phyloP scores from a whole-genome alignment of 73 alveolate species.

The Symbiodinium pilosum region DNA sequence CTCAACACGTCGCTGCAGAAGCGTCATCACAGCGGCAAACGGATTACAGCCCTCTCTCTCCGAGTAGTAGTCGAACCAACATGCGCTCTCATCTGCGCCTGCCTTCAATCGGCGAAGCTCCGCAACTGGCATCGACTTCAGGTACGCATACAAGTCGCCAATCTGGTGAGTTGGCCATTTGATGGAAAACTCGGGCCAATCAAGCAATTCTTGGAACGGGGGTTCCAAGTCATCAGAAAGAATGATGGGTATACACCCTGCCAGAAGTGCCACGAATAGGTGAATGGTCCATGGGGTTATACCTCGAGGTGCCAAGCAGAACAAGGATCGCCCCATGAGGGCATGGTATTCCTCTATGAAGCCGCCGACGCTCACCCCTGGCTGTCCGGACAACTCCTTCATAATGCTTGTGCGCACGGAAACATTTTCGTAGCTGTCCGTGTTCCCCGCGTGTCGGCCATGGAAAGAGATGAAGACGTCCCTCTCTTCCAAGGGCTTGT shows the following conservation, averaged over 20 bases:
- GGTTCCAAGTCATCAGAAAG: slow-evolving; percentile 82
- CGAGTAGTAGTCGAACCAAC: slow-evolving; percentile 79
- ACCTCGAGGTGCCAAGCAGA: slow-evolving; percentile 89
- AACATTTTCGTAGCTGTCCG: slow-evolving; percentile 74
- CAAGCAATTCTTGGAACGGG: slow-evolving; percentile 64
- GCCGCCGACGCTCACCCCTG: slow-evolving; percentile 90
- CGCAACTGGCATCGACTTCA: slow-evolving; percentile 15
- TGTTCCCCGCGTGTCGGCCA: slow-evolving; percentile 67
- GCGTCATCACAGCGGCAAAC: slow-evolving; percentile 28
- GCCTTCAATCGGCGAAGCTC: slow-evolving; percentile 28
- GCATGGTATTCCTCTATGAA: slow-evolving; percentile 71
- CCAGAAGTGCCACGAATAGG: slow-evolving; percentile 60
- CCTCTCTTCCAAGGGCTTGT: slow-evolving; percentile 27
- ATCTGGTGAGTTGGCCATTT: slow-evolving; percentile 39
- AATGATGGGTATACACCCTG: slow-evolving; percentile 66
- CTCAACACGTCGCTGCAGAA: slow-evolving; percentile 60
- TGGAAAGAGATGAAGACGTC: slow-evolving; percentile 61
- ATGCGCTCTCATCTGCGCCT: slow-evolving; percentile 8
- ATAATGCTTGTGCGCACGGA: slow-evolving; percentile 68
- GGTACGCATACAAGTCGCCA: slow-evolving; percentile 29
- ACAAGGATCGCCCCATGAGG: slow-evolving; percentile 76
- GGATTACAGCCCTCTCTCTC: slow-evolving; percentile 12
- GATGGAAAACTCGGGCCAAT: slow-evolving; percentile 81
- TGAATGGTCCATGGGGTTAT: slow-evolving; percentile 94
- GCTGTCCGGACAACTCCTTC: slow-evolving; percentile 26